Conservation (phyloP, 2,329 filamentous ascomycete genomes). For the Geosmithia flava region DNA sequence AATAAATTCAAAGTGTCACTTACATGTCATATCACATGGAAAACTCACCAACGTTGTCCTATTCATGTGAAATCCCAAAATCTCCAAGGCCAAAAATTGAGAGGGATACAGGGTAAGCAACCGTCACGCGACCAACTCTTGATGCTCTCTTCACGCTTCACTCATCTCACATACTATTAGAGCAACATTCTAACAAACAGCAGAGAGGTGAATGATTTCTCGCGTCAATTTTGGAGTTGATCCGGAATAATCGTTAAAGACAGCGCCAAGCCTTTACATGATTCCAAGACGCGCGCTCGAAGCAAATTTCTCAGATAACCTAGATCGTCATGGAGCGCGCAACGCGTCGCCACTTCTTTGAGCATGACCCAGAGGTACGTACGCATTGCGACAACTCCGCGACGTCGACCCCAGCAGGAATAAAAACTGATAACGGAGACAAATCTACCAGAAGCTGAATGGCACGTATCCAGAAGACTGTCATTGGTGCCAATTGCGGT, state of each 20-base stretch:
- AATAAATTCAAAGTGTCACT: no score
- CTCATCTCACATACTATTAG: no score
- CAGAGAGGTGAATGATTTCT: neutral
- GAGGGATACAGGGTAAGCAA: neutral
- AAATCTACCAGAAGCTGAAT: constrained; percentile 19
- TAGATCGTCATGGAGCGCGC: constrained; percentile 28
- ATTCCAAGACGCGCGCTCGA: neutral
- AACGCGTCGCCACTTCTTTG: constrained; percentile 35
- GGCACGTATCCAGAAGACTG: constrained; percentile 19
- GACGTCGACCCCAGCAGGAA: neutral
- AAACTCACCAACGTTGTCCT: no score
- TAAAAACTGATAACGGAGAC: constrained; percentile 12
- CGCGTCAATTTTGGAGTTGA: no score
- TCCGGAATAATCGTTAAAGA: neutral
- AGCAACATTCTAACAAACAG: neutral
- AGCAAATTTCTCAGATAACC: neutral
- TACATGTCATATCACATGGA: no score
- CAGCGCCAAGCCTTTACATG: neutral
- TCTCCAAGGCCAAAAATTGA: neutral
- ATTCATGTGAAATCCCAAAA: neutral
- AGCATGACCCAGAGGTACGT: constrained; percentile 25
- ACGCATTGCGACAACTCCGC: constrained; percentile 2
- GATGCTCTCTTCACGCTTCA: neutral
- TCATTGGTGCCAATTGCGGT: constrained; percentile 49
- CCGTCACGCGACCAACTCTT: neutral